Conservation (phyloP, 345 rosid genomes). For the Syzygium aromaticum region DNA sequence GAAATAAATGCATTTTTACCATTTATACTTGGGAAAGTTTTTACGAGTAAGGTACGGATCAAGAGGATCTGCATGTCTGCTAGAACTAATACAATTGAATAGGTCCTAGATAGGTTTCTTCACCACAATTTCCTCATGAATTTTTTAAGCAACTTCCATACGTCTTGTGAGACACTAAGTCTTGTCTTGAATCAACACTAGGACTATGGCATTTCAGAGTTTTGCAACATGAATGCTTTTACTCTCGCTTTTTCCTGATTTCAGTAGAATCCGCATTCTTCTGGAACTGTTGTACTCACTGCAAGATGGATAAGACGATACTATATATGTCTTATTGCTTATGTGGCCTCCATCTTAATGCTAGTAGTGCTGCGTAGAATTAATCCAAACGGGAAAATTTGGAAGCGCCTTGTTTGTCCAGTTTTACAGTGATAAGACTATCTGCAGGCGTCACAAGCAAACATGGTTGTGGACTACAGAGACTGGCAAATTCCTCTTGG, state of each 20-base stretch:
- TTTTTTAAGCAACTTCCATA: background rate
- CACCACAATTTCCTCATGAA: background rate
- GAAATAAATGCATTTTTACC: background rate
- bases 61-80: background rate
- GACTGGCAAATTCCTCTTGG: constrained; percentile 99
- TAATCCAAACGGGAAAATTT: background rate
- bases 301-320: background rate
- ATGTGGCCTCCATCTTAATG: background rate
- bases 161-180: background rate
- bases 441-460: constrained; percentile 64
- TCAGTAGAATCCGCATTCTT: background rate
- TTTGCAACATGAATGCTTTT: background rate
- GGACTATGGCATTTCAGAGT: background rate
- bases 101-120: background rate
- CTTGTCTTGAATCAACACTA: background rate
- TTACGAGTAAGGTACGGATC: background rate
- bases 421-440: background rate
- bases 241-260: background rate
- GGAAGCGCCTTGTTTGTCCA: background rate
- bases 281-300: background rate
- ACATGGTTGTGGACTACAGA: constrained; percentile 86
- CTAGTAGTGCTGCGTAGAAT: background rate
- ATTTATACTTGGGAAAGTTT: background rate
- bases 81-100: background rate
- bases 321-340: background rate